These are phyloP conservation scores for Cicer chorassanicum DNA, from an alignment of 306 rosid species.

Conservation along the genomic window DNA sequence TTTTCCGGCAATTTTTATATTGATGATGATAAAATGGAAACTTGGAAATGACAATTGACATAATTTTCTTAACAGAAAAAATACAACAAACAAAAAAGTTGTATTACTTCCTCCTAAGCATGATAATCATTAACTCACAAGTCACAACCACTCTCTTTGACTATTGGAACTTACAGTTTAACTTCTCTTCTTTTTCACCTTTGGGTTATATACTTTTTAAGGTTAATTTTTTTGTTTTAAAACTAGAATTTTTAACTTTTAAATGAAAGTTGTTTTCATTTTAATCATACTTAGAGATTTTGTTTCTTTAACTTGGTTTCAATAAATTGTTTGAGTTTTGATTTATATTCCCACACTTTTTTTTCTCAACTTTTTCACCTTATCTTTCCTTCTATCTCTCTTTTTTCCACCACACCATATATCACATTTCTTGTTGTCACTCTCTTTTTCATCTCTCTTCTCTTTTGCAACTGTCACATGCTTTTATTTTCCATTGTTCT, in stretches of 20 bases:
- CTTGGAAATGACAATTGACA: background rate
- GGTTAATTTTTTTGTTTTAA: background rate
- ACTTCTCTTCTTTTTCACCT: slow-evolving; percentile 19
- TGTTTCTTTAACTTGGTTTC: slow-evolving; percentile 4
- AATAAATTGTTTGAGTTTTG: slow-evolving; percentile 12
- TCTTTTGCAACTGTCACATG: background rate
- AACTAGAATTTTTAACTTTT: too few relatives aligned
- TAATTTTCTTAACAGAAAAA: background rate
- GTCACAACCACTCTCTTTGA: slow-evolving; percentile 30
- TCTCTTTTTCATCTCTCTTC: background rate
- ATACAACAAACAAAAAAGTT: background rate
- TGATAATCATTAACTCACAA: slow-evolving; percentile 4
- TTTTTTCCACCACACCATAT: background rate
- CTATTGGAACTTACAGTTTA: slow-evolving; percentile 10
- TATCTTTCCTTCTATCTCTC: background rate
- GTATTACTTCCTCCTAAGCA: background rate
- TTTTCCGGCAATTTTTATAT: background rate
- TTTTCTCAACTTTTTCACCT: background rate
- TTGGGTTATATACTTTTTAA: slow-evolving; percentile 9
- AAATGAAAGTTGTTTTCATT: slow-evolving; percentile 6
- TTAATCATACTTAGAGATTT: slow-evolving; percentile 6
- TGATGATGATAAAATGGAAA: background rate
- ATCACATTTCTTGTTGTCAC: background rate
- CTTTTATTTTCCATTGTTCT: background rate
- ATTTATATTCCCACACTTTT: background rate